Evolutionary conservation across 768 basidiomycete genomes (phyloP).

Genomic region (Chiua virens): DNA sequence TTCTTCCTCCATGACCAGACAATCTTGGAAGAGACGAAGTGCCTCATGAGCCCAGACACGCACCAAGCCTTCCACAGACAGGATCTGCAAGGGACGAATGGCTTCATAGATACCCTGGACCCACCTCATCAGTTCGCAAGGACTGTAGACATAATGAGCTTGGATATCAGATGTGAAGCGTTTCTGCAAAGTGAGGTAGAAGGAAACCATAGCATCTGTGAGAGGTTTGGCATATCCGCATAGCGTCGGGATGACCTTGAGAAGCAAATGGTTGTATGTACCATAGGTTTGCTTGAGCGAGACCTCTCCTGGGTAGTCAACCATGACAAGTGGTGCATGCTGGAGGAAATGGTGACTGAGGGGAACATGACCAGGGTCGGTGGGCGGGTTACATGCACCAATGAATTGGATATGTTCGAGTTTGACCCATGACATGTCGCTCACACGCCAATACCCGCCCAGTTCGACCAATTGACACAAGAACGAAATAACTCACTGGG

Average conservation of each 20-base stretch:
- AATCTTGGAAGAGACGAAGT: constrained; percentile 95
- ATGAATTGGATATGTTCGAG: constrained; percentile 98
- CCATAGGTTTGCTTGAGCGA: constrained; percentile 98
- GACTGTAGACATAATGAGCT: constrained; percentile 98
- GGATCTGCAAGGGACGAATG: constrained; percentile 88
- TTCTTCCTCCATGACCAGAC: constrained; percentile 91
- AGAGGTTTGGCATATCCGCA: constrained; percentile 91
- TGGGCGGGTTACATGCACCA: constrained; percentile 98
- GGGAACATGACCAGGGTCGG: constrained; percentile 98
- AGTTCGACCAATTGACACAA: constrained; percentile 94
- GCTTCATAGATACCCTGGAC: constrained; percentile 97
- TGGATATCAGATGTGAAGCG: constrained; percentile 96
- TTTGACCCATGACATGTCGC: constrained; percentile 96
- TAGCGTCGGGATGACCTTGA: constrained; percentile 94
- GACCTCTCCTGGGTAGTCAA: constrained; percentile 96
- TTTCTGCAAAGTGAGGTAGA: constrained; percentile 92
- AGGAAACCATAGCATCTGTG: constrained; percentile 95
- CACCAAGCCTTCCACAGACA: constrained; percentile 93
- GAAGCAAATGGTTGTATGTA: constrained; percentile 92
- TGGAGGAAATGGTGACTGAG: constrained; percentile 96
- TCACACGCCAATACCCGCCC: constrained; percentile 91
- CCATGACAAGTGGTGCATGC: constrained; percentile 97
- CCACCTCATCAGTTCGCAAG: constrained; percentile 98
- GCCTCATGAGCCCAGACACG: constrained; percentile 99
- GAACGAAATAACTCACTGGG: constrained; percentile 98